Evolutionary conservation across 352 stramenopile species (phyloP).

Genomic region (Globisporangium canariense): DNA sequence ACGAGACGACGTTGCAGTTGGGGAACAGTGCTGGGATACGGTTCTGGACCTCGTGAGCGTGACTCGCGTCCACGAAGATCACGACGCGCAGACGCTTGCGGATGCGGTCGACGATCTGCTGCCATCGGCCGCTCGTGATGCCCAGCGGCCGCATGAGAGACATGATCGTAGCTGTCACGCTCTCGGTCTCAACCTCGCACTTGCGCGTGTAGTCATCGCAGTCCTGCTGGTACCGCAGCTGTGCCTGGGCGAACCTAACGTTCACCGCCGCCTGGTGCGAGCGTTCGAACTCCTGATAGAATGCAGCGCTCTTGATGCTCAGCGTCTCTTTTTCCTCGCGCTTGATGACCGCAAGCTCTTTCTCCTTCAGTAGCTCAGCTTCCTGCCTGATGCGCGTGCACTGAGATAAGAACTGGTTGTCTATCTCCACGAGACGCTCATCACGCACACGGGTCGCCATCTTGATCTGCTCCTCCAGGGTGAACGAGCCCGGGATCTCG

Average conservation of each 20-base stretch:
- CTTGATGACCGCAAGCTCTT: conserved; percentile 21
- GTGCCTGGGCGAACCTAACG: conserved; percentile 25
- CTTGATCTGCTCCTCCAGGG: conserved; percentile 64
- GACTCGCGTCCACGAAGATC: conserved; percentile 31
- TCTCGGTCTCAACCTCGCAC: conserved; percentile 72
- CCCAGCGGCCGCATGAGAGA: conserved; percentile 64
- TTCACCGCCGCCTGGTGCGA: conserved; percentile 27
- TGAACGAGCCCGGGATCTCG: conserved; percentile 56
- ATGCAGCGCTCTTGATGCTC: conserved; percentile 15
- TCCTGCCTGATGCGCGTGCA: conserved; percentile 31
- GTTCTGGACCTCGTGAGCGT: conserved; percentile 13
- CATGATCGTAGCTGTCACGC: conserved; percentile 69
- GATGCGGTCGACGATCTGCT: conserved; percentile 56
- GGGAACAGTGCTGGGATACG: conserved; percentile 30
- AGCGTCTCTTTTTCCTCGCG: conserved; percentile 34
- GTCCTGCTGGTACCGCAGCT: conserved; percentile 63
- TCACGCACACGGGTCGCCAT: conserved; percentile 57
- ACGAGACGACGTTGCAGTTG: conserved; percentile 27
- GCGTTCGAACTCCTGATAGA: conserved; percentile 39
- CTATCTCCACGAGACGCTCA: conserved; percentile 55
- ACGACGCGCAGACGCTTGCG: conserved; percentile 47
- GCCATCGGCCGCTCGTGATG: conserved; percentile 68
- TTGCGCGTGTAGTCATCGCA: conserved; percentile 49
- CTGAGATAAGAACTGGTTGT: conserved; percentile 30
- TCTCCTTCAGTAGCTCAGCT: conserved; percentile 28